A percentile compares a stretch with the other conserved stretches of the same genome.
Conservation (phyloP, 1,284 basidiomycete species). For the Athelia sp. region DNA sequence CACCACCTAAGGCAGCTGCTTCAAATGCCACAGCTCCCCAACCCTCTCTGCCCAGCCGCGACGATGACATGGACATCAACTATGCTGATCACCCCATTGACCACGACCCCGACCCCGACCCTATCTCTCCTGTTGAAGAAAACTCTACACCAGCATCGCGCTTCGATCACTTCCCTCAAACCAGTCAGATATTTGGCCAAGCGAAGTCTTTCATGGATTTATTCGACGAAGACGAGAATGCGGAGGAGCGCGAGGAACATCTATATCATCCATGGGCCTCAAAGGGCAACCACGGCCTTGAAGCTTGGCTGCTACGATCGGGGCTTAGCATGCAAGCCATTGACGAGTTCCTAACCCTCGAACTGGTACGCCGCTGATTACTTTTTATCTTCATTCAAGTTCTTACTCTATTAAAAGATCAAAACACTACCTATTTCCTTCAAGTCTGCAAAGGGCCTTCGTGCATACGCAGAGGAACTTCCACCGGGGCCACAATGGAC, state of each 20-base stretch:
- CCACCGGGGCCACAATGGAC: not conserved
- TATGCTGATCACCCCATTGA: not conserved
- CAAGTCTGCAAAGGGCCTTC: not conserved
- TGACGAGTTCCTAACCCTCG: conserved; percentile 1
- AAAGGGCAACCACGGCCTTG: not conserved
- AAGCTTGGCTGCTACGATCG: conserved; percentile 2
- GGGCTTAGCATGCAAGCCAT: conserved; percentile 3
- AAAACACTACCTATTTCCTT: not conserved
- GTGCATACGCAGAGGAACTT: not conserved
- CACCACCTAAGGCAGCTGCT: not conserved
- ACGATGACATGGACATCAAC: not conserved
- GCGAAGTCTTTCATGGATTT: not conserved
- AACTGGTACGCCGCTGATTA: not conserved
- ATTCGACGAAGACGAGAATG: not conserved
- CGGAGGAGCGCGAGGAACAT: not conserved
- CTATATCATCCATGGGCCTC: not conserved
- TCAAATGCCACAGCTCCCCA: not conserved
- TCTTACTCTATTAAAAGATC: not conserved
- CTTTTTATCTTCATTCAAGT: not conserved
- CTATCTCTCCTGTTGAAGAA: too few species aligned
- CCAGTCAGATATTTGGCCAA: not conserved
- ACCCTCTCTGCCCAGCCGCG: not conserved
- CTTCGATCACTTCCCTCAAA: not conserved
- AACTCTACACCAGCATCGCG: not conserved
- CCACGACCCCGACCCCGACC: too few species aligned